Percentiles rank a stretch among this genome's conserved stretches.
phyloP scores from a whole-genome alignment of 345 rosid species.

The Citrus sp. region DNA sequence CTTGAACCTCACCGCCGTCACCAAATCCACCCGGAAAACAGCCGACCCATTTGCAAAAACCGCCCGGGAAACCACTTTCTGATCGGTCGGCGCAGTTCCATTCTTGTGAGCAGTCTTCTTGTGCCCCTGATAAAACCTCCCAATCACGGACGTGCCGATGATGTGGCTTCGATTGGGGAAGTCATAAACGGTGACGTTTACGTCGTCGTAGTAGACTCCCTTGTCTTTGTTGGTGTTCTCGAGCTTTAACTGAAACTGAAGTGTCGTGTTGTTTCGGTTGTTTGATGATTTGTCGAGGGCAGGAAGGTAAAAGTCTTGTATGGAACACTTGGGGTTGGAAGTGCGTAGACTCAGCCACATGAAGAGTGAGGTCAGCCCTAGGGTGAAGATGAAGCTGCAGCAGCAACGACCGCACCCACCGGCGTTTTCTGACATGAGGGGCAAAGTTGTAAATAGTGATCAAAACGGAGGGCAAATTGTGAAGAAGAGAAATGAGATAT shows the following conservation, averaged over 20 bases:
- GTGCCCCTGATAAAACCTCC: slow-evolving; percentile 54
- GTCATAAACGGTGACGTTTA: slow-evolving; percentile 42
- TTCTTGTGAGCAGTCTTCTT: slow-evolving; percentile 57
- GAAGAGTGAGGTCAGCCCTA: slow-evolving; percentile 61
- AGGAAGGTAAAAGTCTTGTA: slow-evolving; percentile 50
- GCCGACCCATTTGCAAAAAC: slow-evolving; percentile 33
- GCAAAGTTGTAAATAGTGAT: background rate
- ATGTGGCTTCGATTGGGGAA: background rate
- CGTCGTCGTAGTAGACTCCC: slow-evolving; percentile 60
- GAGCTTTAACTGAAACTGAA: slow-evolving; percentile 43
- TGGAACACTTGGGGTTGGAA: slow-evolving; percentile 49
- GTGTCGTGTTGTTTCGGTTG: slow-evolving; percentile 25
- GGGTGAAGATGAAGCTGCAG: slow-evolving; percentile 47
- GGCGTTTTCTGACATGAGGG: slow-evolving; percentile 26
- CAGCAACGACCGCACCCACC: slow-evolving; percentile 47
- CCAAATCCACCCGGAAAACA: slow-evolving; percentile 61
- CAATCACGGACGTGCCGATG: slow-evolving; percentile 26
- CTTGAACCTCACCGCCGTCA: slow-evolving; percentile 63
- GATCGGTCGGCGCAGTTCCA: slow-evolving; percentile 16
- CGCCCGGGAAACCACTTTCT: slow-evolving; percentile 28
- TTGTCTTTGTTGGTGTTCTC: slow-evolving; percentile 67
- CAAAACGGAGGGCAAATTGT: background rate
- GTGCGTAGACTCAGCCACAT: slow-evolving; percentile 75
- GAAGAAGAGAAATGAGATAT: background rate
- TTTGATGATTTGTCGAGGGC: slow-evolving; percentile 45